phyloP scores from a whole-genome alignment of 441 rosid species.

The Adansonia grandidieri region DNA sequence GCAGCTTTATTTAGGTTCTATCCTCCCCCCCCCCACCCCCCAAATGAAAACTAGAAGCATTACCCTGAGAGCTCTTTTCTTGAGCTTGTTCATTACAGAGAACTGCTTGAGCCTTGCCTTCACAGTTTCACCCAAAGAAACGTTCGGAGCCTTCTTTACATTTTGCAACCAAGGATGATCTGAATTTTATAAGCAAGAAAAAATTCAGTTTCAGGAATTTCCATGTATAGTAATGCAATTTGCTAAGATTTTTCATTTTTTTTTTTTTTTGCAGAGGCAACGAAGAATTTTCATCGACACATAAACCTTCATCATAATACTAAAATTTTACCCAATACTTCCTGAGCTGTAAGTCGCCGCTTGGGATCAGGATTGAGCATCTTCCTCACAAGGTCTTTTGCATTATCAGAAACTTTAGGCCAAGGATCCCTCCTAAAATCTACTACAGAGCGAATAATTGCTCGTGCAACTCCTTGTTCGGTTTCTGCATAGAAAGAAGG shows the following conservation, averaged over 20 bases:
- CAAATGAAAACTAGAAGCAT: too few species aligned
- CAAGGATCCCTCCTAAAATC: conserved; percentile 81
- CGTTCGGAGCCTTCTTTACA: conserved; percentile 75
- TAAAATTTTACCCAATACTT: conserved; percentile 61
- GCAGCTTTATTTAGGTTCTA: not conserved
- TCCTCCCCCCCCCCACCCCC: too few species aligned
- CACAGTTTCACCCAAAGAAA: conserved; percentile 74
- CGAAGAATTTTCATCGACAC: too few species aligned
- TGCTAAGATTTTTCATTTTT: too few species aligned
- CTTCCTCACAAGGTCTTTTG: conserved; percentile 68
- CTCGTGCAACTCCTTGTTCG: conserved; percentile 81
- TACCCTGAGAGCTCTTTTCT: conserved; percentile 84
- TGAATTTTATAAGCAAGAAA: conserved; percentile 35
- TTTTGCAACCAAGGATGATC: conserved; percentile 80
- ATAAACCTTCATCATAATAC: not conserved
- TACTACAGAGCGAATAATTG: conserved; percentile 57
- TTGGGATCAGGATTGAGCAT: conserved; percentile 75
- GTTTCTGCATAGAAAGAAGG: conserved; percentile 49
- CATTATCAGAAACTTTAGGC: conserved; percentile 71
- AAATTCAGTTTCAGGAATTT: conserved; percentile 23
- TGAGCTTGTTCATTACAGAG: conserved; percentile 79
- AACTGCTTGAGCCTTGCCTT: conserved; percentile 78
- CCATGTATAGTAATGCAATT: not conserved
- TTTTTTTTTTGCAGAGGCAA: too few species aligned
- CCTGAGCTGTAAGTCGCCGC: conserved; percentile 68